These are phyloP conservation scores for Tylopilus plumbeoviolaceoides DNA, from an alignment of 768 basidiomycete genomes.

Conservation along the genomic window DNA sequence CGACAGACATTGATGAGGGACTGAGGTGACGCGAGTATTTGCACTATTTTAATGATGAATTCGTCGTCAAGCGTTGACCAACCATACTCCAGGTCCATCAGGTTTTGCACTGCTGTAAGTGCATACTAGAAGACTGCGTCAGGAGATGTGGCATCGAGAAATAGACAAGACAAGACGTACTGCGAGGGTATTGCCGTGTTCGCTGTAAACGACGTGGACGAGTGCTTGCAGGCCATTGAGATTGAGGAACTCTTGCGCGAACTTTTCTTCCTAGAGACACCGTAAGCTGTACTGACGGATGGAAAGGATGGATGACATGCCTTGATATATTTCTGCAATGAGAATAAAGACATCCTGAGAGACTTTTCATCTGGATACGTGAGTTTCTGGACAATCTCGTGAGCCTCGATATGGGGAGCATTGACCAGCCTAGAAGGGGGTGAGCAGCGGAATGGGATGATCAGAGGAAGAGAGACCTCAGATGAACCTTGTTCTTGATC, in stretches of 20 bases:
- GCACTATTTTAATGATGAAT: slow-evolving; percentile 77
- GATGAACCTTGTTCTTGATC: slow-evolving; percentile 71
- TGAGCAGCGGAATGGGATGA: background rate
- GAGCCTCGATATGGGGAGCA: slow-evolving; percentile 75
- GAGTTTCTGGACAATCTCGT: slow-evolving; percentile 72
- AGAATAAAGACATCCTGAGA: slow-evolving; percentile 67
- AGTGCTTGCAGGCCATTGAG: slow-evolving; percentile 69
- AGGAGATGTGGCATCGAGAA: background rate
- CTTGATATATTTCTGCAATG: slow-evolving; percentile 74
- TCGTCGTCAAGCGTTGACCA: slow-evolving; percentile 68
- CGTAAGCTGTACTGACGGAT: background rate
- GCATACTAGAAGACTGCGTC: slow-evolving; percentile 50
- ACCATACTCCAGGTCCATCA: slow-evolving; percentile 84
- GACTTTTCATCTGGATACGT: slow-evolving; percentile 52
- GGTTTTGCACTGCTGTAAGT: slow-evolving; percentile 77
- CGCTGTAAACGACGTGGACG: slow-evolving; percentile 59
- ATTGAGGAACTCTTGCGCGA: slow-evolving; percentile 72
- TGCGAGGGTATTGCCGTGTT: slow-evolving; percentile 81
- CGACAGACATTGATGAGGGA: slow-evolving; percentile 88
- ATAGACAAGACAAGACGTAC: slow-evolving; percentile 37
- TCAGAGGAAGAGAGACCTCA: slow-evolving; percentile 53
- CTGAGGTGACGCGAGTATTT: slow-evolving; percentile 68
- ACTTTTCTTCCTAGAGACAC: slow-evolving; percentile 70
- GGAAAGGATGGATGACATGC: slow-evolving; percentile 36
- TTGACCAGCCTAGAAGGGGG: slow-evolving; percentile 61